Evolutionary conservation across 441 rosid genomes (phyloP).

Genomic region (Populus trichocarpa): DNA sequence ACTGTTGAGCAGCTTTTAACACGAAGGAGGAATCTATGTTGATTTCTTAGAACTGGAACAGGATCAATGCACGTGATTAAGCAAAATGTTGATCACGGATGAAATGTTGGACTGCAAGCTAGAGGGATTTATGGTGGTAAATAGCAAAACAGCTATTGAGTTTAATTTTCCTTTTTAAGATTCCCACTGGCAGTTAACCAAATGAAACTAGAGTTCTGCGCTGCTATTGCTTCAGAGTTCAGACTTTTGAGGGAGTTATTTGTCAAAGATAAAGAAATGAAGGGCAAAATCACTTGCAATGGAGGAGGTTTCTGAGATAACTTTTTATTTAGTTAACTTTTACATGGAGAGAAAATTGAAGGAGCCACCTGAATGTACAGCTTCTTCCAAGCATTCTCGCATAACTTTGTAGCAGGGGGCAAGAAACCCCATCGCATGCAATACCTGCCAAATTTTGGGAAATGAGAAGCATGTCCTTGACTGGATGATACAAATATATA

Average conservation of each 20-base stretch:
- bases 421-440: conserved; percentile 79
- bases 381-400: conserved; percentile 86
- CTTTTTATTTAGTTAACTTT: too few species aligned
- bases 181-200: not conserved
- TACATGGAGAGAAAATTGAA: not conserved
- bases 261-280: not conserved
- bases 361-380: conserved; percentile 70
- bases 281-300: not conserved
- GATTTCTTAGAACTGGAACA: not conserved
- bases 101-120: not conserved
- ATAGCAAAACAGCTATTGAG: too few species aligned
- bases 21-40: not conserved
- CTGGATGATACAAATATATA: not conserved
- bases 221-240: not conserved
- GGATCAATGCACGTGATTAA: not conserved
- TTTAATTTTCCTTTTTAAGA: too few species aligned
- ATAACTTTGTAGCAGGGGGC: conserved; percentile 52
- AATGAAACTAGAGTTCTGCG: not conserved
- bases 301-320: not conserved
- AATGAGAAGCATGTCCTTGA: not conserved
- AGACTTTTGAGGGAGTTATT: not conserved
- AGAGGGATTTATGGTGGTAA: not conserved
- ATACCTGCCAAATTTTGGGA: conserved; percentile 41
- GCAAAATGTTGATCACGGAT: not conserved
- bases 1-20: not conserved